A percentile compares a stretch with the other conserved stretches of the same genome.
Conservation (phyloP, 352 stramenopile genomes). For the Phytophthora citrophthora region DNA sequence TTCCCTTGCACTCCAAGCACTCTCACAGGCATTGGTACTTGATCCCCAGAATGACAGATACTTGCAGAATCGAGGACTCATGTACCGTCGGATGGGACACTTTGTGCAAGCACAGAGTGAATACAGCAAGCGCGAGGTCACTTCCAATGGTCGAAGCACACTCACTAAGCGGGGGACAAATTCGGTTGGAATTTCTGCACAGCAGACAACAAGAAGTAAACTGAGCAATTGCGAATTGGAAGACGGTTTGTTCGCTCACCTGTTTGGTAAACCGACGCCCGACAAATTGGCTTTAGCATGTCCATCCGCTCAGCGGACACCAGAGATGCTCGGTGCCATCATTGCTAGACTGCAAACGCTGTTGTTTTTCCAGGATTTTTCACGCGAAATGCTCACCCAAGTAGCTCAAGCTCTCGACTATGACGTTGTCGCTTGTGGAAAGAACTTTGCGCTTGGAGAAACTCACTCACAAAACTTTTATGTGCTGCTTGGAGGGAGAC, state of each 20-base stretch:
- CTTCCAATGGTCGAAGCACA: constrained; percentile 13
- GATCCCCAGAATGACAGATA: constrained; percentile 54
- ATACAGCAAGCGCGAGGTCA: constrained; percentile 54
- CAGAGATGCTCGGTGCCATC: constrained; percentile 53
- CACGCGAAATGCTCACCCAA: constrained; percentile 40
- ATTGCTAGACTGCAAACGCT: constrained; percentile 57
- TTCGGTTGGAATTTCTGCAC: neutral
- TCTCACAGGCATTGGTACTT: constrained; percentile 47
- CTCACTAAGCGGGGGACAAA: constrained; percentile 33
- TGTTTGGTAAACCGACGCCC: constrained; percentile 70
- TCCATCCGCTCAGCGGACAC: constrained; percentile 42
- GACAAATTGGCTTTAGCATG: constrained; percentile 72
- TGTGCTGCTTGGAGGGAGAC: constrained; percentile 57
- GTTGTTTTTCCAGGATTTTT: constrained; percentile 77
- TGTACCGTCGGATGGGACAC: constrained; percentile 59
- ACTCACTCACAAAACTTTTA: constrained; percentile 74
- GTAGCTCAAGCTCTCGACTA: constrained; percentile 67
- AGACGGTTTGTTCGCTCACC: constrained; percentile 66
- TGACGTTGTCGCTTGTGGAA: constrained; percentile 69
- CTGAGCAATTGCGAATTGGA: constrained; percentile 50
- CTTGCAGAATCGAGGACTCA: constrained; percentile 59
- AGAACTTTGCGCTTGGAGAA: constrained; percentile 61
- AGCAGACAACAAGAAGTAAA: constrained; percentile 7
- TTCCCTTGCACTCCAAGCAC: constrained; percentile 36
- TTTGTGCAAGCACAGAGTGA: constrained; percentile 56